Conservation (phyloP, 106 monocot species). For the Posidonia australis region DNA sequence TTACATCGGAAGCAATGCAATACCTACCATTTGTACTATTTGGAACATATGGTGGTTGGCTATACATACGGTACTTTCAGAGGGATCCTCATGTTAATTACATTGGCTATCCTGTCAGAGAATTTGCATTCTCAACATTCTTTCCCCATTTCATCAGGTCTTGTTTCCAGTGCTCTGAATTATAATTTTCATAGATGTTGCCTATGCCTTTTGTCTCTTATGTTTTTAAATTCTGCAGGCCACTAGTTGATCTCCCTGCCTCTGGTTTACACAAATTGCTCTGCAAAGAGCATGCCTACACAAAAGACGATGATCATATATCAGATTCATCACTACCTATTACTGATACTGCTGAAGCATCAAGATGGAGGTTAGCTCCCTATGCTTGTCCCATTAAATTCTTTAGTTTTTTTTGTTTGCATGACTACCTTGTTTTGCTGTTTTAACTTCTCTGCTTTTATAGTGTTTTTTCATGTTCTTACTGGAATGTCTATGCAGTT, state of each 20-base stretch:
- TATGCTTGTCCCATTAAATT: background rate
- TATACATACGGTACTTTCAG: conserved; percentile 18
- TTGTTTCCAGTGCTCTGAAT: background rate
- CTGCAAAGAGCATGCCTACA: background rate
- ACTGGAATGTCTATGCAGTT: too few species aligned
- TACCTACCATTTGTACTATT: conserved; percentile 16
- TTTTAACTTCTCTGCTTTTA: too few species aligned
- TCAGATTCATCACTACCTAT: conserved; percentile 1
- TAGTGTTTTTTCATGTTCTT: background rate
- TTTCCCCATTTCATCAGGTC: conserved; percentile 20
- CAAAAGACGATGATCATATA: background rate
- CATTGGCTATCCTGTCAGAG: conserved; percentile 8
- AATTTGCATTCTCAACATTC: conserved; percentile 17
- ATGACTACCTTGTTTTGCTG: too few species aligned
- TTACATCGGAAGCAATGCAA: conserved; percentile 2
- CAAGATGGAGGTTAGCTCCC: conserved; percentile 12
- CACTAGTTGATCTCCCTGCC: background rate
- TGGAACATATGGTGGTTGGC: conserved; percentile 15
- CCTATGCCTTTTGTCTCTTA: background rate
- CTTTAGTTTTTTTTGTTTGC: too few species aligned
- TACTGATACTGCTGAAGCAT: conserved; percentile 1
- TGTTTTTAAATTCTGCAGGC: background rate
- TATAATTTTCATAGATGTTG: background rate
- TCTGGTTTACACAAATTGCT: conserved; percentile 3
- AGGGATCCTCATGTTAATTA: conserved; percentile 8